These are phyloP conservation scores for Polygonum maritimum DNA, from an alignment of 148 eudicot species.

Conservation along the genomic window DNA sequence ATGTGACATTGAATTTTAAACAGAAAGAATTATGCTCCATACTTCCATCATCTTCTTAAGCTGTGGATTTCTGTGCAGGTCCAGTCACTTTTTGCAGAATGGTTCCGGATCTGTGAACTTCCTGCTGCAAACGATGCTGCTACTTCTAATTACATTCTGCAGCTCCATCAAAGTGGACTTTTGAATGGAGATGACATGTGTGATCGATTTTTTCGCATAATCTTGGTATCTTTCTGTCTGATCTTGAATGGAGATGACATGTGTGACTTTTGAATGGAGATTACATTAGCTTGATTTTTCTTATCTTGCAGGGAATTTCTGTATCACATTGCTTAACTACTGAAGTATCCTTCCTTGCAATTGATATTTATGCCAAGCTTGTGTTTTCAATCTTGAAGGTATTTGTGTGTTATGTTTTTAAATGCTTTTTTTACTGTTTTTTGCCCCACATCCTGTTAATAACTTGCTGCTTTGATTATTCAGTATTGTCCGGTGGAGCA, in stretches of 20 bases:
- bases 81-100: slow-evolving; percentile 58
- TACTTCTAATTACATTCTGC: slow-evolving; percentile 40
- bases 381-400: slow-evolving; percentile 84
- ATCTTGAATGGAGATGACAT: slow-evolving; percentile 70
- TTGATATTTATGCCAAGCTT: slow-evolving; percentile 79
- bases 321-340: slow-evolving; percentile 73
- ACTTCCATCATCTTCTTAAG: slow-evolving; percentile 2
- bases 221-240: slow-evolving; percentile 39
- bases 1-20: not conserved
- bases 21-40: slow-evolving; percentile 1
- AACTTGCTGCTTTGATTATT: slow-evolving; percentile 11
- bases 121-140: slow-evolving; percentile 63
- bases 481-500: slow-evolving; percentile 77
- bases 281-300: not conserved
- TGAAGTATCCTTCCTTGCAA: slow-evolving; percentile 82
- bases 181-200: slow-evolving; percentile 80
- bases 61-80: slow-evolving; percentile 35
- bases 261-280: too few species aligned
- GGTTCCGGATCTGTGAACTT: slow-evolving; percentile 69
- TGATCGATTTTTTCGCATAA: slow-evolving; percentile 69
- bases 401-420: slow-evolving; percentile 10
- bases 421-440: not conserved
- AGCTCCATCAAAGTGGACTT: slow-evolving; percentile 66
- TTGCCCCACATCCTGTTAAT: not conserved
- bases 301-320: slow-evolving; percentile 57